Conservation (phyloP, 441 rosid genomes). For the Gossypium laxum region DNA sequence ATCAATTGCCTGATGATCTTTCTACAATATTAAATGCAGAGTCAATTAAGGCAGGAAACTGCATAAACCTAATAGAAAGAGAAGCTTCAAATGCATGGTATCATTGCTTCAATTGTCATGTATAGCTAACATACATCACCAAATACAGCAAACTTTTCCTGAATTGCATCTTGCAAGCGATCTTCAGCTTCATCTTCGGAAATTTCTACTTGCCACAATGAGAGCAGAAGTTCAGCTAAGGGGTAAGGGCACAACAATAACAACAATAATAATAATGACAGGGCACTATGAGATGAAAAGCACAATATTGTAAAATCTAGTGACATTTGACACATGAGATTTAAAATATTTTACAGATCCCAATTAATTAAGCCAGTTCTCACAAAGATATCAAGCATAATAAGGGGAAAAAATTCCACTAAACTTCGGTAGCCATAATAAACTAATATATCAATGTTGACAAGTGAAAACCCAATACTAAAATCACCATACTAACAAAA, state of each 20-base stretch:
- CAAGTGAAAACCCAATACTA: not conserved
- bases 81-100: not conserved
- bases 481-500: not conserved
- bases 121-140: slow-evolving; percentile 63
- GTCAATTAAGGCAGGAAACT: slow-evolving; percentile 10
- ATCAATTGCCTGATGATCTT: slow-evolving; percentile 95
- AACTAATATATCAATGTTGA: not conserved
- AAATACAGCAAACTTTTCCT: slow-evolving; percentile 90
- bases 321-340: not conserved
- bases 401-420: not conserved
- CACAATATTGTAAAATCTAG: slow-evolving; percentile 5
- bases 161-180: slow-evolving; percentile 83
- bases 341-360: not conserved
- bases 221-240: slow-evolving; percentile 12
- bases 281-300: not conserved
- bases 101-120: not conserved
- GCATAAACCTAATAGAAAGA: not conserved
- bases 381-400: not conserved
- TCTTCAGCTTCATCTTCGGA: slow-evolving; percentile 98
- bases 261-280: not conserved
- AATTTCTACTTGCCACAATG: slow-evolving; percentile 55
- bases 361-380: not conserved
- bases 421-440: not conserved
- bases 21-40: slow-evolving; percentile 40
- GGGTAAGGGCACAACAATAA: not conserved